Evolutionary conservation across 192 early-diverging fungal species (phyloP), one percentile per base, ranked within the genome.

Genomic region (Funneliformis mosseae): DNA sequence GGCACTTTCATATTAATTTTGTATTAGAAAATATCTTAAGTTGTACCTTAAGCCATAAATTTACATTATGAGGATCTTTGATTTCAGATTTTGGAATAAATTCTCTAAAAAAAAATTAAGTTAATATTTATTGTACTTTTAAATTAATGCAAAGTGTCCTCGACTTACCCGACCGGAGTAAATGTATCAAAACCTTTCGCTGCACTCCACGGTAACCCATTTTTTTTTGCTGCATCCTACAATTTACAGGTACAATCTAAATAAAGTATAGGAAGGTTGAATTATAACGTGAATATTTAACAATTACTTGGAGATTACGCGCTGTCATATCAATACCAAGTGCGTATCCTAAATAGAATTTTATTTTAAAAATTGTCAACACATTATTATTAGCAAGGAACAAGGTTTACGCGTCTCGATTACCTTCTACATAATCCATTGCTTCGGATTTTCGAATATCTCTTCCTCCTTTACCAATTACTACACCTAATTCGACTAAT

Each of bases 161-260:
- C 46, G 11, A 28, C 14, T 55, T 81, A 91, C 90, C 94, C 91
- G 48, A 97, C 87, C n/a, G 97, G 96, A 4, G 95, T 94, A 76
- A 97, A 99, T 7, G 96, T 96, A 81, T 99, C 97, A 85, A 93
- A 97, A 1, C 96, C 97, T 87, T 99, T 99, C 43, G 97, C 92
- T 1, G 90, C 87, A 27, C 93, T 91, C 97, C 97, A 99, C 23
- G 97, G 97, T 50, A 92, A 85, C 1, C 96, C 94, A 18, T 83
- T 86, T 81, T 92, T 90, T 86, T 97, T 99, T 62, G 93, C 96
- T 41, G 87, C 86, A 25, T 94, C 91, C 86, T 96, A 66, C 11
- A 46, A 50, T 8, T n/a, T n/a, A n/a, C n/a, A n/a, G n/a, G n/a
- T n/a, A n/a, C n/a, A 74, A 43, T 33, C 38, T 28, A 8, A 80